Evolutionary conservation across 257 asterid species (phyloP).

Genomic region (Echites panduratus): DNA sequence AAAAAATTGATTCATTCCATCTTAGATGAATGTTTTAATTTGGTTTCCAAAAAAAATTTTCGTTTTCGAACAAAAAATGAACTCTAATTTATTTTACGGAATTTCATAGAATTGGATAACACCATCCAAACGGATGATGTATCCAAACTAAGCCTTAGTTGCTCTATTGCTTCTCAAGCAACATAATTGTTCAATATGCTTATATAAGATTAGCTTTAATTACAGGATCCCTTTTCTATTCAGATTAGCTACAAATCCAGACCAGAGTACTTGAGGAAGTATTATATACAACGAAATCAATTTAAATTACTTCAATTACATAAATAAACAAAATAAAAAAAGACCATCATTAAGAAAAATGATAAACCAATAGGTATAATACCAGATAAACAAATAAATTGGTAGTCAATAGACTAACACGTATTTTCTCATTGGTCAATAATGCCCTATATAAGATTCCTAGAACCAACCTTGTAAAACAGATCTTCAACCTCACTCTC

Average conservation of each 20-base stretch:
- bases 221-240: background rate
- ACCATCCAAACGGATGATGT: no score
- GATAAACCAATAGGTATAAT: background rate
- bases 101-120: no score
- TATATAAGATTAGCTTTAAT: background rate
- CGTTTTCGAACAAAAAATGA: no score
- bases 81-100: no score
- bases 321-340: no score
- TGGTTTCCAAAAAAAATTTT: no score
- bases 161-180: background rate
- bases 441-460: background rate
- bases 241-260: background rate
- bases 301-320: background rate
- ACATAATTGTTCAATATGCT: background rate
- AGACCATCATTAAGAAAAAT: background rate
- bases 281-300: background rate
- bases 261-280: background rate
- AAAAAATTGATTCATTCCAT: no score
- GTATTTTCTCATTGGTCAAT: background rate
- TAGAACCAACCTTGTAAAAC: constrained; percentile 60
- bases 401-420: background rate
- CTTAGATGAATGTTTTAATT: no score
- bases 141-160: no score
- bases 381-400: background rate
- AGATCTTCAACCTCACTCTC: constrained; percentile 78